phyloP scores from a whole-genome alignment of 2,329 filamentous ascomycete genomes.

The Podosphaera aphanis region DNA sequence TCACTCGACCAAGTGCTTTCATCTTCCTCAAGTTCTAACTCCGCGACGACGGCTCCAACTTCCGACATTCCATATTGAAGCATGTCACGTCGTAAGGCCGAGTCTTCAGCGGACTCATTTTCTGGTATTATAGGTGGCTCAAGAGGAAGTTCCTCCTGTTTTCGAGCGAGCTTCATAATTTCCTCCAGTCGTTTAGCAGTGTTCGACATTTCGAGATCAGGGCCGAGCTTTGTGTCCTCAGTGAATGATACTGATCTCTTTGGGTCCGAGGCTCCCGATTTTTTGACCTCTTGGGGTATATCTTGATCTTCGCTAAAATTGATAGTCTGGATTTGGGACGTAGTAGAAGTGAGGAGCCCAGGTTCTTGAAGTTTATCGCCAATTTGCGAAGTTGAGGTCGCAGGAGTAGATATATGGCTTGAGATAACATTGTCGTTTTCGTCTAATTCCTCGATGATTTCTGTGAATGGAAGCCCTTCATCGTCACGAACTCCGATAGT shows the following conservation, averaged over 20 bases:
- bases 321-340: conserved; percentile 9
- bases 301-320: too few relatives aligned
- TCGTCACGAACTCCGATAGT: conserved; percentile 40
- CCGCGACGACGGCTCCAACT: conserved; percentile 75
- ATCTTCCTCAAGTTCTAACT: conserved; percentile 60
- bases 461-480: conserved; percentile 55
- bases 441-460: conserved; percentile 81
- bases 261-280: not conserved
- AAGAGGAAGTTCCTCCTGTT: conserved; percentile 22
- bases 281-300: too few relatives aligned
- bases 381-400: conserved; percentile 41
- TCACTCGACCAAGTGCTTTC: conserved; percentile 31
- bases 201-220: conserved; percentile 10
- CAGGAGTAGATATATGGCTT: conserved; percentile 40
- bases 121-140: conserved; percentile 37
- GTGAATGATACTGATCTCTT: conserved; percentile 41
- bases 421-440: conserved; percentile 70
- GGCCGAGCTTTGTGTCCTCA: conserved; percentile 29
- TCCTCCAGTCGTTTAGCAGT: conserved; percentile 23
- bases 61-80: conserved; percentile 71
- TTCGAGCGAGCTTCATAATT: conserved; percentile 31
- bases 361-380: conserved; percentile 53
- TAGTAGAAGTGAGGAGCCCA: conserved; percentile 24
- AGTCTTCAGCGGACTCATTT: conserved; percentile 60
- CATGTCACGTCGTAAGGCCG: conserved; percentile 65